A percentile compares a stretch with the other conserved stretches of the same genome.
These are phyloP conservation scores for Cyclotella choctawhatcheeana DNA, from an alignment of 108 stramenopile genomes.

Conservation along the genomic window DNA sequence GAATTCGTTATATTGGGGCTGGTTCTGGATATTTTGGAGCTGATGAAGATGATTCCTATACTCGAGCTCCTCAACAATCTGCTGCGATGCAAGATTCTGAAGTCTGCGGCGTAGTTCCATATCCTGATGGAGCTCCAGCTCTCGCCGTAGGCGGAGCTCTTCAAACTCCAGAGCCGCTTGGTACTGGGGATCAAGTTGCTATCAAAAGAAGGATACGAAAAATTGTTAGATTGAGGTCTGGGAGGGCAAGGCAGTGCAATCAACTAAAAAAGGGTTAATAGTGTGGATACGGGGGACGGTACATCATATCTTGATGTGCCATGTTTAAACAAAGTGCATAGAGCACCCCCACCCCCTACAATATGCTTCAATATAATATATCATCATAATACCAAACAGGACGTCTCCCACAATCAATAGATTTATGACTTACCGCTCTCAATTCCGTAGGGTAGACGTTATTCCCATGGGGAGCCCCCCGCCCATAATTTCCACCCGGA, in stretches of 20 bases:
- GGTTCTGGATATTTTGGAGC: conserved; percentile 12
- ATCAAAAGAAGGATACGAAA: not conserved
- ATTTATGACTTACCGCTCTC: conserved; percentile 30
- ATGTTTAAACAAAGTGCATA: not conserved
- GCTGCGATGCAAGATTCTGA: conserved; percentile 25
- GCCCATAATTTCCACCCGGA: conserved; percentile 27
- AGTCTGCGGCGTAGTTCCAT: conserved; percentile 35
- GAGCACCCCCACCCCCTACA: not conserved
- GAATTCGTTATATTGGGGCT: conserved; percentile 25
- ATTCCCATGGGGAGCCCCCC: conserved; percentile 9
- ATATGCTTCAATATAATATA: not conserved
- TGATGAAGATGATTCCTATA: conserved; percentile 39
- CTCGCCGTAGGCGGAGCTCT: conserved; percentile 30
- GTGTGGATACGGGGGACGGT: not conserved
- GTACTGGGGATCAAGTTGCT: conserved; percentile 32
- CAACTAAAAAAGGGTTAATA: not conserved
- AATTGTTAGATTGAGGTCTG: not conserved
- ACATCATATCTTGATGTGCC: not conserved
- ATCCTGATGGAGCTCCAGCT: conserved; percentile 40
- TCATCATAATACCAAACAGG: not conserved
- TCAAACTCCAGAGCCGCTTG: conserved; percentile 38
- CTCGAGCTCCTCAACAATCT: conserved; percentile 32
- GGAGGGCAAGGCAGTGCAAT: not conserved
- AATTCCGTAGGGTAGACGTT: conserved; percentile 14
- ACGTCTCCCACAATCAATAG: not conserved